A percentile compares a stretch with the other conserved stretches of the same genome.
Conservation (phyloP, 371 early-diverging fungal genomes). For the Smittium mucronatum region DNA sequence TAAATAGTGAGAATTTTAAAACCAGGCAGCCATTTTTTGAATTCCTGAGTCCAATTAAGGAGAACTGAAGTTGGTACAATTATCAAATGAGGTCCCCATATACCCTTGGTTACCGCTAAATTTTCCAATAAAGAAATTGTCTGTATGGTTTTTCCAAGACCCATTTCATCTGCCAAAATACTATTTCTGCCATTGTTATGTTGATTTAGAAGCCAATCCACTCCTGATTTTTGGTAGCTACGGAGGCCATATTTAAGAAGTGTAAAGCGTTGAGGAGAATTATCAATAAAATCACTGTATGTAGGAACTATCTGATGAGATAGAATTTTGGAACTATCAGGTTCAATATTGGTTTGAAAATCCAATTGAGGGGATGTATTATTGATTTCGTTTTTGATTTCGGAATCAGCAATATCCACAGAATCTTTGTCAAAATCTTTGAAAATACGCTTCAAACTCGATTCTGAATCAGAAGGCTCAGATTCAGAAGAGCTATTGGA, state of each 20-base stretch:
- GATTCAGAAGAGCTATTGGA: background rate
- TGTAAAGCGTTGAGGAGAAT: background rate
- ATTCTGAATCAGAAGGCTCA: background rate
- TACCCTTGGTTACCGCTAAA: slow-evolving; percentile 42
- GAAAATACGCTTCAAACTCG: background rate
- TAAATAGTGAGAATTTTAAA: slow-evolving; percentile 76
- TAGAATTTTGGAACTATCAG: background rate
- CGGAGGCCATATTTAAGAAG: slow-evolving; percentile 53
- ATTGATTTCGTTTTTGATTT: background rate
- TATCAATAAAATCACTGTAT: background rate
- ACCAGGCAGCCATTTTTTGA: slow-evolving; percentile 81
- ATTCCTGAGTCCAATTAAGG: slow-evolving; percentile 91
- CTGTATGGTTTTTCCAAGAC: slow-evolving; percentile 93
- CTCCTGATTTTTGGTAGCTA: slow-evolving; percentile 62
- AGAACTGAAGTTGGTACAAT: slow-evolving; percentile 89
- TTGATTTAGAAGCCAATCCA: slow-evolving; percentile 77
- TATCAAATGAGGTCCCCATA: slow-evolving; percentile 78
- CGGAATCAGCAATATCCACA: background rate
- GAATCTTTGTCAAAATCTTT: background rate
- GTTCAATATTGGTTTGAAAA: background rate
- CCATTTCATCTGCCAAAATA: slow-evolving; percentile 99
- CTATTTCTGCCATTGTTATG: slow-evolving; percentile 95
- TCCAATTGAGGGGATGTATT: background rate
- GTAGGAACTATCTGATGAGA: background rate
- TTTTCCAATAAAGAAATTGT: slow-evolving; percentile 77